Evolutionary conservation across 768 basidiomycete genomes (phyloP).

Genomic region (Lactifluus echinatus): DNA sequence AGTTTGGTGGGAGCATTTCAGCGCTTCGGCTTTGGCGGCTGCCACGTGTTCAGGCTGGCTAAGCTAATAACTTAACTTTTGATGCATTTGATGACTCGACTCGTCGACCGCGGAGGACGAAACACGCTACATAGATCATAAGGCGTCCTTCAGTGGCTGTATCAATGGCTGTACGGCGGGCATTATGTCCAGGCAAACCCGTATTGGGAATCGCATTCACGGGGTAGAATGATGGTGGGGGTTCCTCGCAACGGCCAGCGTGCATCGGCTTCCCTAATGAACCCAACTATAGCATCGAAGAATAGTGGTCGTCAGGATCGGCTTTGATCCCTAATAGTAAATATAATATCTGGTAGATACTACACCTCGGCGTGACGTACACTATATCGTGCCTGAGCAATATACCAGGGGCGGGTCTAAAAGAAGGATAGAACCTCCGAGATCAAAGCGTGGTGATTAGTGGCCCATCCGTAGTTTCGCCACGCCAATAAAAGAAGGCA

Average conservation of each 20-base stretch:
- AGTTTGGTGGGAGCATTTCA: background rate
- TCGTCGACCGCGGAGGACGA: background rate
- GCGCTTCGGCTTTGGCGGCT: background rate
- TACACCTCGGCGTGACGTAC: background rate
- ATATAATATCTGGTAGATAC: background rate
- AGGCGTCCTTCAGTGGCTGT: background rate
- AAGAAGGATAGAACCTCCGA: background rate
- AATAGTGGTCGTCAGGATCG: background rate
- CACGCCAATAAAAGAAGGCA: background rate
- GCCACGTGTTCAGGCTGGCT: background rate
- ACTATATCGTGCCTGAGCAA: background rate
- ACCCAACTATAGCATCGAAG: background rate
- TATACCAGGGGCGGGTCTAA: background rate
- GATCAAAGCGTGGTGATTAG: constrained; percentile 5
- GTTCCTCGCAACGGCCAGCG: background rate
- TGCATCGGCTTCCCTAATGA: background rate
- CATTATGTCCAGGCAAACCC: background rate
- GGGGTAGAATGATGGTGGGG: background rate
- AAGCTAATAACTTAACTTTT: too few species aligned
- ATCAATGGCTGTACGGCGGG: background rate
- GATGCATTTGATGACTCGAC: too few species aligned
- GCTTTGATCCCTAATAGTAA: background rate
- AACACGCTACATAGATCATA: too few species aligned
- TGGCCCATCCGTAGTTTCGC: background rate
- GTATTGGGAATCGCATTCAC: background rate